These are phyloP conservation scores for Byssothecium circinans DNA, from an alignment of 2,329 filamentous ascomycete genomes.

Conservation along the genomic window DNA sequence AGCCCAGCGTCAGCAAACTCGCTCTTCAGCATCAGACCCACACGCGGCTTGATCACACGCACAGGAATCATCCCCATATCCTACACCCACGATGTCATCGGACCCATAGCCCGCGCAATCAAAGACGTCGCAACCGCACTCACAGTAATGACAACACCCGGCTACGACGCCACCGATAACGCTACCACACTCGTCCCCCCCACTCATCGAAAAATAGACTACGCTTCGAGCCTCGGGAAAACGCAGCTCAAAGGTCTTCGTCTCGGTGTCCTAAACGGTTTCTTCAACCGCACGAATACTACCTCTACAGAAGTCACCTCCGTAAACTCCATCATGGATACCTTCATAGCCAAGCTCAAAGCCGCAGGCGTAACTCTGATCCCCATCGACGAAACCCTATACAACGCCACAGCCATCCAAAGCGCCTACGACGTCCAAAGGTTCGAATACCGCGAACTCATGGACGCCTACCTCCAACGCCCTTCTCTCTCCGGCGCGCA, in stretches of 20 bases:
- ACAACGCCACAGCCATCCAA: conserved; percentile 56
- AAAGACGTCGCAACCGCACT: conserved; percentile 56
- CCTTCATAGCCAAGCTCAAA: conserved; percentile 51
- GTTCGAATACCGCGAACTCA: conserved; percentile 60
- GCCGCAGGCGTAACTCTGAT: conserved; percentile 55
- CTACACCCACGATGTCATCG: conserved; percentile 59
- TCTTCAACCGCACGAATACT: conserved; percentile 59
- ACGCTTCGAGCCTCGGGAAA: conserved; percentile 45
- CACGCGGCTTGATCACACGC: conserved; percentile 54
- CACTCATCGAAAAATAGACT: conserved; percentile 49
- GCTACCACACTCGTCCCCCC: conserved; percentile 53
- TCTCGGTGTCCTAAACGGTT: conserved; percentile 57
- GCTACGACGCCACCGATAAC: conserved; percentile 57
- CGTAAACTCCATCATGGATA: conserved; percentile 58
- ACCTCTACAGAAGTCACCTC: conserved; percentile 57
- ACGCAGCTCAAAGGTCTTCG: conserved; percentile 45
- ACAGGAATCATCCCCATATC: conserved; percentile 59
- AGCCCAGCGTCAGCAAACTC: conserved; percentile 64
- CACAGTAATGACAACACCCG: conserved; percentile 56
- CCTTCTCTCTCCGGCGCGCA: conserved; percentile 47
- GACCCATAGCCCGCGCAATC: conserved; percentile 56
- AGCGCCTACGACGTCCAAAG: conserved; percentile 60
- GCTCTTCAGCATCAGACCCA: conserved; percentile 62
- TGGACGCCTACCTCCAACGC: conserved; percentile 59
- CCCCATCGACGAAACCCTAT: conserved; percentile 52